These are phyloP conservation scores for Candida insectalens DNA, from an alignment of 805 yeast genomes.

Conservation along the genomic window DNA sequence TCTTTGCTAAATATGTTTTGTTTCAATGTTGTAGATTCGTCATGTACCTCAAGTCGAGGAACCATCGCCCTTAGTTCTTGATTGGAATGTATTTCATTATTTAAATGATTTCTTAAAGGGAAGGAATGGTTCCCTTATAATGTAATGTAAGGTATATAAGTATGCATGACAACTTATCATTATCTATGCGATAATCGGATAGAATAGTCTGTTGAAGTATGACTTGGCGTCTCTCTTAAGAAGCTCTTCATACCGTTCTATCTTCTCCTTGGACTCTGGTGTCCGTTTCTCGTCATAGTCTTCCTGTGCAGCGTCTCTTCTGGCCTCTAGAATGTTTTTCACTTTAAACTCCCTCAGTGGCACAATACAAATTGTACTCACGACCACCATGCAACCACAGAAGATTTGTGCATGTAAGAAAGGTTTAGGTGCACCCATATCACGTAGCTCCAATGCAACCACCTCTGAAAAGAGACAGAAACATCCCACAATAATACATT, in stretches of 20 bases:
- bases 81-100: no score
- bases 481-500: slow-evolving; percentile 17
- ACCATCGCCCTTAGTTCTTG: no score
- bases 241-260: slow-evolving; percentile 10
- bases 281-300: not conserved
- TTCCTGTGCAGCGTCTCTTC: not conserved
- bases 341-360: slow-evolving; percentile 36
- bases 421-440: slow-evolving; percentile 24
- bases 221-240: slow-evolving; percentile 7
- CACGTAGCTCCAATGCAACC: slow-evolving; percentile 19
- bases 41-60: no score
- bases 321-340: not conserved
- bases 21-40: no score
- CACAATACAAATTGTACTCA: slow-evolving; percentile 29
- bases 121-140: no score
- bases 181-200: no score
- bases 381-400: slow-evolving; percentile 42
- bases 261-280: slow-evolving; percentile 3
- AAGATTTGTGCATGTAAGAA: slow-evolving; percentile 52
- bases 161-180: no score
- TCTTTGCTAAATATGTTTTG: no score
- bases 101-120: no score
- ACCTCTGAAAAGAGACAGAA: slow-evolving; percentile 22
- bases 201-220: slow-evolving; percentile 12
- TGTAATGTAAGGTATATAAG: no score